Base-by-base conservation (phyloP, 2,329 filamentous ascomycete species). In the Cryphonectria nitschkei region DNA sequence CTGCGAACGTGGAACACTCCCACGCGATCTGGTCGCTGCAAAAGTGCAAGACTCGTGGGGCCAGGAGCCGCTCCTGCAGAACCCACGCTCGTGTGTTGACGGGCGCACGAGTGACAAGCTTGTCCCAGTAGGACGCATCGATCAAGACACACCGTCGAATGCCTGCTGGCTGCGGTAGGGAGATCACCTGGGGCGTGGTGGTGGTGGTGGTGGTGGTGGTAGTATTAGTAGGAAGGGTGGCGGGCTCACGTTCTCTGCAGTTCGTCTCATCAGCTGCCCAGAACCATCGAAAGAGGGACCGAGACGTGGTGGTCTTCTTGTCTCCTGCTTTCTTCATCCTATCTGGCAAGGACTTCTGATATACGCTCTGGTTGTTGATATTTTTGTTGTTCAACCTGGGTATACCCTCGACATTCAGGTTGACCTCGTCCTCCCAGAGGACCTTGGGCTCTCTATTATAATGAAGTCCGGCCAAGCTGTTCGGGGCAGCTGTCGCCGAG, bases 21-120 rank as follows among this genome's bases (percentile, higher is more conserved):
- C 73, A 76, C 3, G 69, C 71, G 19, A 75, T 52, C 46, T 75
- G 73, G n/a, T 70, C 64, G 26, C 52, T 61, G 22, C 72, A 70
- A 19, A 74, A 77, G 61, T 77, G 75, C 26, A 77, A 54, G 11
- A 76, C 64, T 1, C 76, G 54, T 7, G 74, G 73, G 2, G 76
- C 68, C 3, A 77, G 68, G 22, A 76, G 61, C 5, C 76, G 67
- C 41, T 77, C 76, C 67, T 77, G 76, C 37, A 74, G 68, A 2
- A 76, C 76, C 76, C 76, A 77, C 6, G 68, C 74, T 3, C 76
- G 68, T 1, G 64, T 68, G 41, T 75, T 75, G 26, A 76, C 37
- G 1, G 65, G 65, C 1, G 69, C 69, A 9, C 58, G 46, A 29
- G 64, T 52, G 7, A 70, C 69, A 5, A 68, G 19, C 34, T 19